Conservation (phyloP, 1,139 yeast genomes). For the Hyphopichia burtonii region DNA sequence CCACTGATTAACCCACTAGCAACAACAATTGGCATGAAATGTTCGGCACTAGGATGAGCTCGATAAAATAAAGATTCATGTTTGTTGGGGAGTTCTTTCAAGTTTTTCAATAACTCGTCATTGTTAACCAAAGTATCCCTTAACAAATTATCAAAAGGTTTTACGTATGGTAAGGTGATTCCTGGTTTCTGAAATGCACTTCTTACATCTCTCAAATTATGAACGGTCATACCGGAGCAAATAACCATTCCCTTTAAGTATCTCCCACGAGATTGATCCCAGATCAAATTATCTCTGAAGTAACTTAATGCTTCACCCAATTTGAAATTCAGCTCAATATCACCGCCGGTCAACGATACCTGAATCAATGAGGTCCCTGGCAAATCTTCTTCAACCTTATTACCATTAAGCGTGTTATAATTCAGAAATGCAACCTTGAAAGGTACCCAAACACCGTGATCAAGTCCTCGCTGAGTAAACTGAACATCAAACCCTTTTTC, state of each 20-base stretch:
- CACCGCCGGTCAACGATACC: slow-evolving; percentile 56
- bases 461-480: slow-evolving; percentile 59
- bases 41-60: slow-evolving; percentile 78
- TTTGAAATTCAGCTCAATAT: slow-evolving; percentile 48
- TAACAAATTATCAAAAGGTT: slow-evolving; percentile 49
- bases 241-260: slow-evolving; percentile 49
- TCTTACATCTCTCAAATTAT: slow-evolving; percentile 60
- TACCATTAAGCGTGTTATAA: slow-evolving; percentile 17
- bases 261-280: slow-evolving; percentile 26
- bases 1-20: slow-evolving; percentile 57
- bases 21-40: slow-evolving; percentile 66
- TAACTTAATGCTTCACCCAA: slow-evolving; percentile 56
- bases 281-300: slow-evolving; percentile 45
- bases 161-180: slow-evolving; percentile 45
- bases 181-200: slow-evolving; percentile 15
- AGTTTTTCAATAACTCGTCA: slow-evolving; percentile 21
- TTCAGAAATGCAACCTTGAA: slow-evolving; percentile 67
- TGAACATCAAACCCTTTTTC: slow-evolving; percentile 44
- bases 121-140: slow-evolving; percentile 29
- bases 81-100: slow-evolving; percentile 30
- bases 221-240: slow-evolving; percentile 79
- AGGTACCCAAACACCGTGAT: slow-evolving; percentile 85
- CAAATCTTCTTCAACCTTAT: slow-evolving; percentile 36
- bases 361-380: slow-evolving; percentile 53
- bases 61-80: slow-evolving; percentile 35